Conservation (phyloP, 139 green algal genomes). For the Chlamydomonas incerta region DNA sequence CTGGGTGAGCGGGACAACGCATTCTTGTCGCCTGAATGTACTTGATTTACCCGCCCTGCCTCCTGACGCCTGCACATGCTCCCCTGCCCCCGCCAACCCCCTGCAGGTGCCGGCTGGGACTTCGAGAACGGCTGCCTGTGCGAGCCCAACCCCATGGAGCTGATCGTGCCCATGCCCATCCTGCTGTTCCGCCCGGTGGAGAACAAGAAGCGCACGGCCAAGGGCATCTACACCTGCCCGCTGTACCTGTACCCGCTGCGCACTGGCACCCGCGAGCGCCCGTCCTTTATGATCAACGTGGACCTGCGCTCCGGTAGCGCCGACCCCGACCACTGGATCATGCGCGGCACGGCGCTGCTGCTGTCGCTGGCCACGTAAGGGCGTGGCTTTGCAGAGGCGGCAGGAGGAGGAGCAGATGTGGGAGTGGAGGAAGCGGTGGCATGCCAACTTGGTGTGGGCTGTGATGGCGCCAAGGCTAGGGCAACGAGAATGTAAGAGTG, state of each 20-base stretch:
- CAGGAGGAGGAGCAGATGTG: too few species aligned
- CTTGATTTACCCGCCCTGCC: too few species aligned
- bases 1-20: too few species aligned
- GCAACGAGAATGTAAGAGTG: too few species aligned
- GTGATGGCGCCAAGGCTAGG: too few species aligned
- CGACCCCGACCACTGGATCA: constrained; percentile 86
- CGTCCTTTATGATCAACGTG: constrained; percentile 85
- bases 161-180: constrained; percentile 92
- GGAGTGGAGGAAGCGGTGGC: too few species aligned
- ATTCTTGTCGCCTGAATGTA: too few species aligned
- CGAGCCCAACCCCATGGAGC: constrained; percentile 91
- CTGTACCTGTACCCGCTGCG: constrained; percentile 88
- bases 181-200: constrained; percentile 88
- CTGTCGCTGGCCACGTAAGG: constrained; percentile 69
- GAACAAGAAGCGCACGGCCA: constrained; percentile 81
- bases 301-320: constrained; percentile 79
- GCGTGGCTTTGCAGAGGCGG: too few species aligned
- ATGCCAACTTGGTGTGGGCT: too few species aligned
- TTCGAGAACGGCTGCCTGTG: constrained; percentile 82
- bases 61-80: too few species aligned
- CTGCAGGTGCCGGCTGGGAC: constrained; percentile 82
- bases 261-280: constrained; percentile 84
- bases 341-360: constrained; percentile 83
- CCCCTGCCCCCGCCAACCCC: background rate
- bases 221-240: constrained; percentile 82